phyloP scores from a whole-genome alignment of 176 grass and related monocot species.

The Secale cereale region DNA sequence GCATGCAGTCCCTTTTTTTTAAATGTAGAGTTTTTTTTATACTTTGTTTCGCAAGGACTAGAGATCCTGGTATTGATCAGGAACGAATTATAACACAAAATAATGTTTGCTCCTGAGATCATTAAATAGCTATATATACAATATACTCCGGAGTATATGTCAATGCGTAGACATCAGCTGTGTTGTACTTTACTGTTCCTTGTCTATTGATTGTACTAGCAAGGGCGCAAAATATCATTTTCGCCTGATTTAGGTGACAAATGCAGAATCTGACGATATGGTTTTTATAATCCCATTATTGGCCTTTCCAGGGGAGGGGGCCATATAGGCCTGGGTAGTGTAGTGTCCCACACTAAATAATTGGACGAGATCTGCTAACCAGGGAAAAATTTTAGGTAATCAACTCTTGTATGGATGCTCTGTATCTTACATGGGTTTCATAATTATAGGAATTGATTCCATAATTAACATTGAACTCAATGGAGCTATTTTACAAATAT shows the following conservation, averaged over 20 bases:
- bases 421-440: not conserved
- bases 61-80: no score
- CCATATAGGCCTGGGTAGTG: not conserved
- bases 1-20: no score
- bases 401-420: not conserved
- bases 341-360: no score
- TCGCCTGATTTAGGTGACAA: constrained; percentile 1
- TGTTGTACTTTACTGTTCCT: not conserved
- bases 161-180: not conserved
- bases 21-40: no score
- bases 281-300: not conserved
- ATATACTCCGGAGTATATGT: not conserved
- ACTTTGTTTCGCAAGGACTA: no score
- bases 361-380: no score
- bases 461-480: not conserved
- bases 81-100: no score
- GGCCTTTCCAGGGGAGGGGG: not conserved
- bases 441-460: not conserved
- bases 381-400: not conserved
- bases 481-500: no score
- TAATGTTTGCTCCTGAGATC: no score
- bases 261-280: not conserved
- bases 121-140: no score
- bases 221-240: constrained; percentile 15
- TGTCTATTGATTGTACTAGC: not conserved